phyloP scores from a whole-genome alignment of 2,329 filamentous ascomycete species.

The Cephalotrichum gorgonifer region DNA sequence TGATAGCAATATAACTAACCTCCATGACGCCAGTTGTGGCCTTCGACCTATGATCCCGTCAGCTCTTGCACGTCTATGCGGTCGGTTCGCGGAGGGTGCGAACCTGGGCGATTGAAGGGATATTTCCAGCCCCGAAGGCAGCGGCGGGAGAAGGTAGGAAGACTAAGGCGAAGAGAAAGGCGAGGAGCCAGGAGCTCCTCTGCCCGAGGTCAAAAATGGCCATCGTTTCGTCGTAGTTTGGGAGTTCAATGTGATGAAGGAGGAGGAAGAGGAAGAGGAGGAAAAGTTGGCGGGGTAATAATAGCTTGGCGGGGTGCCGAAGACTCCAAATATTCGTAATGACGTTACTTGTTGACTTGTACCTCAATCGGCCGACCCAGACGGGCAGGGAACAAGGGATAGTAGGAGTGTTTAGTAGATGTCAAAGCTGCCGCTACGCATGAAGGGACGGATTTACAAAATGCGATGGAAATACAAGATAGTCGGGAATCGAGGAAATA shows the following conservation, averaged over 20 bases:
- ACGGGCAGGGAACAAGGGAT: too few relatives aligned
- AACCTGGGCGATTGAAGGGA: conserved; percentile 50
- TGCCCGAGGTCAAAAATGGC: conserved; percentile 32
- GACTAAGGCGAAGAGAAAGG: conserved; percentile 42
- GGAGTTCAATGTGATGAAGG: background rate
- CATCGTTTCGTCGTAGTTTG: conserved; percentile 23
- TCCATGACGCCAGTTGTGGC: conserved; percentile 61
- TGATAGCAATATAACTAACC: conserved; percentile 24
- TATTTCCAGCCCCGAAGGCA: conserved; percentile 62
- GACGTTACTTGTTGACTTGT: too few relatives aligned
- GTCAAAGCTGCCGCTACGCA: too few relatives aligned
- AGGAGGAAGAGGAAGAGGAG: too few relatives aligned
- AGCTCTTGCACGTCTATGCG: background rate
- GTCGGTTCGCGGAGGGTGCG: conserved; percentile 3
- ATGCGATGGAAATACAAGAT: too few relatives aligned
- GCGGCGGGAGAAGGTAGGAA: conserved; percentile 44
- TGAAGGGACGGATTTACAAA: too few relatives aligned
- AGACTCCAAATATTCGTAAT: too few relatives aligned
- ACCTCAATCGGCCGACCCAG: too few relatives aligned
- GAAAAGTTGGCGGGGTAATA: too few relatives aligned
- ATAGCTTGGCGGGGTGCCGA: too few relatives aligned
- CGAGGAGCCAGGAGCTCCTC: conserved; percentile 39
- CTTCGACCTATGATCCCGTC: conserved; percentile 39
- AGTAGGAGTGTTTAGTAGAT: too few relatives aligned
- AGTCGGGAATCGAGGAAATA: too few relatives aligned